phyloP scores from a whole-genome alignment of 2,329 filamentous ascomycete genomes.

The Incumbomyces lentus region DNA sequence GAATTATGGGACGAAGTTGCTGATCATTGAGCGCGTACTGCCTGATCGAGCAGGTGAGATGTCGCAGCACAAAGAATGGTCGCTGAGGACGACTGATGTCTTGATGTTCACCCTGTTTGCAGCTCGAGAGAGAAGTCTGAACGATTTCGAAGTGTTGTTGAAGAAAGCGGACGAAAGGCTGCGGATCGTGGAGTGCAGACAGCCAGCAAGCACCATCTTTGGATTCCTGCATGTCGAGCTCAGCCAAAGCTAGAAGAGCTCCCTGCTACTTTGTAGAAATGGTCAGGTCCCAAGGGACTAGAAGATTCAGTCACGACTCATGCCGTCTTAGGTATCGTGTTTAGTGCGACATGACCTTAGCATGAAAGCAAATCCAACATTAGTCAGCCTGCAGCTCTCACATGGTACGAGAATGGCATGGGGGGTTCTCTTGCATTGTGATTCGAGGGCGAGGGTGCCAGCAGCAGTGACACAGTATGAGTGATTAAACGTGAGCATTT shows the following conservation, averaged over 20 bases:
- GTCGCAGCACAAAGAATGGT: neutral
- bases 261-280: too few relatives aligned
- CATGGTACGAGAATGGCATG: too few relatives aligned
- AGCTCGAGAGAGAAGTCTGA: neutral
- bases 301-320: too few relatives aligned
- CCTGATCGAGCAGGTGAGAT: neutral
- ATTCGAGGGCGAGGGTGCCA: too few relatives aligned
- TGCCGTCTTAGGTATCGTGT: too few relatives aligned
- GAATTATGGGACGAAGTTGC: neutral
- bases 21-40: slow-evolving; percentile 1
- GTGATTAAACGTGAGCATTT: too few relatives aligned
- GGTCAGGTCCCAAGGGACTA: too few relatives aligned
- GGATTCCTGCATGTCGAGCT: neutral
- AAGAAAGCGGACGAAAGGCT: neutral
- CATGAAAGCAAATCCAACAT: too few relatives aligned
- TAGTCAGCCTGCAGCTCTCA: too few relatives aligned
- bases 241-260: neutral
- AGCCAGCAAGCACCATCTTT: neutral
- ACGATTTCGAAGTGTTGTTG: neutral
- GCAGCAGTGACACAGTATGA: too few relatives aligned
- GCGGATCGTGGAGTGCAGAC: neutral
- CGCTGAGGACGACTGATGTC: neutral
- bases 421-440: too few relatives aligned
- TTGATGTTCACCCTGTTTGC: slow-evolving; percentile 5
- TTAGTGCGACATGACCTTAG: too few relatives aligned